Conservation (phyloP, 352 stramenopile genomes). For the Globisporangium viniferum region DNA sequence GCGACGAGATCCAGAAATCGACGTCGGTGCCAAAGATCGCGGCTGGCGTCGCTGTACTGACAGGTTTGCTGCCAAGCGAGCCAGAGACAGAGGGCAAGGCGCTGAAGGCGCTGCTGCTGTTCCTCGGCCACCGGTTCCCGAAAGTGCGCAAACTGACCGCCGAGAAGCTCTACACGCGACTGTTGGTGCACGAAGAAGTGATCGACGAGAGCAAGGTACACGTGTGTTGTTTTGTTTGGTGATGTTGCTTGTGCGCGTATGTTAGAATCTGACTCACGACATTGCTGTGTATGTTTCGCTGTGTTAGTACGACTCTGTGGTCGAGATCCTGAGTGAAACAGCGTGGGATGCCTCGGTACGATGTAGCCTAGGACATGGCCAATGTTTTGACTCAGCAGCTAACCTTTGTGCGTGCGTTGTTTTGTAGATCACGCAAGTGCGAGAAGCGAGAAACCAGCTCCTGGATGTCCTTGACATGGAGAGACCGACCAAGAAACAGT, state of each 20-base stretch:
- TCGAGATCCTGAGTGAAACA: constrained; percentile 79
- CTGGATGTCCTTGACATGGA: constrained; percentile 66
- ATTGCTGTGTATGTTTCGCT: constrained; percentile 10
- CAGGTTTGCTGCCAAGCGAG: constrained; percentile 70
- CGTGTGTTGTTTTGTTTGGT: background rate
- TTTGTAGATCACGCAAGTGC: constrained; percentile 44
- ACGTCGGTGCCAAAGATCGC: constrained; percentile 63
- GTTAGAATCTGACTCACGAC: background rate
- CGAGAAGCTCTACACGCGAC: constrained; percentile 78
- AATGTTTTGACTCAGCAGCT: background rate
- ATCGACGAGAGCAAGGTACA: constrained; percentile 60
- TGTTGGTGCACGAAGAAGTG: constrained; percentile 75
- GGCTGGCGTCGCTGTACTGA: constrained; percentile 63
- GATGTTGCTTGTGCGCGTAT: background rate
- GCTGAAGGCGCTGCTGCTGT: constrained; percentile 69
- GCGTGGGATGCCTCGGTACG: constrained; percentile 77
- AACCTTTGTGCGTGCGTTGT: background rate
- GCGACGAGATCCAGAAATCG: constrained; percentile 64
- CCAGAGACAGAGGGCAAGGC: constrained; percentile 45
- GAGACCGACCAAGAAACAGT: constrained; percentile 53
- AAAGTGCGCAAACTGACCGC: constrained; percentile 82
- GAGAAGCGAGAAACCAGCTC: constrained; percentile 55
- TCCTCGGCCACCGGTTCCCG: constrained; percentile 82
- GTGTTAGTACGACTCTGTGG: constrained; percentile 54
- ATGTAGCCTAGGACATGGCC: too few relatives aligned